Evolutionary conservation across 352 stramenopile species (phyloP).

Genomic region (Blastocystis sp.): DNA sequence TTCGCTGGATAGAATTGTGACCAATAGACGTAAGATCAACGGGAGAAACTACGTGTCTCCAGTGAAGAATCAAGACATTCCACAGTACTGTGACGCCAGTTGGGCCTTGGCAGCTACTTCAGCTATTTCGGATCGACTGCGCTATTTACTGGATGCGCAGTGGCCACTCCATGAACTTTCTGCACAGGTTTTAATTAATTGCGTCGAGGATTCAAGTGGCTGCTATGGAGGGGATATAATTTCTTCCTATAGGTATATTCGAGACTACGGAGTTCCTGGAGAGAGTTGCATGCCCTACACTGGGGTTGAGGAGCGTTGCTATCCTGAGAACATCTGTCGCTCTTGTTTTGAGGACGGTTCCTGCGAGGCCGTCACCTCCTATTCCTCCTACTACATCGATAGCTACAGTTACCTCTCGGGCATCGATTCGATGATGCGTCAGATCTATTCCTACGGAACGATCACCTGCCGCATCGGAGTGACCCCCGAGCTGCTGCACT

Average conservation of each 20-base stretch:
- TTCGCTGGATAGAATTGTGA: not conserved
- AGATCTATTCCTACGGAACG: constrained; percentile 86
- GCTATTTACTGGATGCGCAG: constrained; percentile 14
- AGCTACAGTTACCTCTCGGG: constrained; percentile 82
- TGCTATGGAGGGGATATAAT: constrained; percentile 85
- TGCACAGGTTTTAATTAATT: constrained; percentile 79
- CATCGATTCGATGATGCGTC: constrained; percentile 83
- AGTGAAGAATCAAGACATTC: constrained; percentile 96
- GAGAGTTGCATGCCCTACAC: constrained; percentile 86
- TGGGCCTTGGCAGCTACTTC: constrained; percentile 72
- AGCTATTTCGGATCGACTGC: constrained; percentile 63
- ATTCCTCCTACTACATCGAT: constrained; percentile 85
- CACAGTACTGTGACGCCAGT: constrained; percentile 80
- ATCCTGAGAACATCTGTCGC: constrained; percentile 78
- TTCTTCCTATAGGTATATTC: constrained; percentile 81
- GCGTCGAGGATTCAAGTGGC: constrained; percentile 70
- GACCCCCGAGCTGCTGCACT: constrained; percentile 70
- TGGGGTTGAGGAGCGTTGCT: constrained; percentile 78
- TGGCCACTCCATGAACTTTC: constrained; percentile 73
- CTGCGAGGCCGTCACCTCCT: constrained; percentile 79
- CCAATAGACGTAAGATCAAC: constrained; percentile 73
- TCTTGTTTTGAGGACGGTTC: constrained; percentile 72
- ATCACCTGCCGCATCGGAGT: constrained; percentile 76
- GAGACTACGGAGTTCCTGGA: constrained; percentile 82
- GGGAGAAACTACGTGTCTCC: constrained; percentile 88